Evolutionary conservation across 805 yeast species (phyloP).

Genomic region (Debaryomyces castellii): DNA sequence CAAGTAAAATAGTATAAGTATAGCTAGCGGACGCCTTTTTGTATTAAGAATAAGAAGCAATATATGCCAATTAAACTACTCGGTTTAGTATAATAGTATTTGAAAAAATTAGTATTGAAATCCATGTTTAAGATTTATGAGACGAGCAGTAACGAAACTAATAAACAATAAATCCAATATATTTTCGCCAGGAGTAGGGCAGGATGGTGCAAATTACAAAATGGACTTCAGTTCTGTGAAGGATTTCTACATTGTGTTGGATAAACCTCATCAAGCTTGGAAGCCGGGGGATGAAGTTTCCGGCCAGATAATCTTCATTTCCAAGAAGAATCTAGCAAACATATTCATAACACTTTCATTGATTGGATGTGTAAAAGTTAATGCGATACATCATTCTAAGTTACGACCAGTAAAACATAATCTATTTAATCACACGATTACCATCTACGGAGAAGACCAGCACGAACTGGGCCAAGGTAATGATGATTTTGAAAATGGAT

Average conservation of each 20-base stretch:
- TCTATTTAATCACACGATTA: slow-evolving; percentile 58
- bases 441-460: slow-evolving; percentile 50
- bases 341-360: slow-evolving; percentile 54
- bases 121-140: slow-evolving; percentile 28
- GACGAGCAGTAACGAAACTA: slow-evolving; percentile 51
- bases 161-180: slow-evolving; percentile 19
- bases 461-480: slow-evolving; percentile 10
- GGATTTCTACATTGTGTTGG: slow-evolving; percentile 69
- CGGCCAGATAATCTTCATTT: slow-evolving; percentile 60
- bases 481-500: slow-evolving; percentile 41
- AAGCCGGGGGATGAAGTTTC: slow-evolving; percentile 75
- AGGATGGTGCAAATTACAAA: slow-evolving; percentile 16
- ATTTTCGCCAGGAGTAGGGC: slow-evolving; percentile 3
- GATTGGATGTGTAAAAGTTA: slow-evolving; percentile 56
- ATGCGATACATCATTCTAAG: slow-evolving; percentile 51
- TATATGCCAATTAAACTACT: neutral
- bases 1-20: neutral
- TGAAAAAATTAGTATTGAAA: neutral
- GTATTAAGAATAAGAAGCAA: neutral
- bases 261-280: slow-evolving; percentile 74
- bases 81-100: neutral
- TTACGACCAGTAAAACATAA: slow-evolving; percentile 50
- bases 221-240: slow-evolving; percentile 45
- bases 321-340: slow-evolving; percentile 56
- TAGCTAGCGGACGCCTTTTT: neutral